Evolutionary conservation across 805 yeast genomes (phyloP).

Genomic region (Metschnikowia cerradonensis): DNA sequence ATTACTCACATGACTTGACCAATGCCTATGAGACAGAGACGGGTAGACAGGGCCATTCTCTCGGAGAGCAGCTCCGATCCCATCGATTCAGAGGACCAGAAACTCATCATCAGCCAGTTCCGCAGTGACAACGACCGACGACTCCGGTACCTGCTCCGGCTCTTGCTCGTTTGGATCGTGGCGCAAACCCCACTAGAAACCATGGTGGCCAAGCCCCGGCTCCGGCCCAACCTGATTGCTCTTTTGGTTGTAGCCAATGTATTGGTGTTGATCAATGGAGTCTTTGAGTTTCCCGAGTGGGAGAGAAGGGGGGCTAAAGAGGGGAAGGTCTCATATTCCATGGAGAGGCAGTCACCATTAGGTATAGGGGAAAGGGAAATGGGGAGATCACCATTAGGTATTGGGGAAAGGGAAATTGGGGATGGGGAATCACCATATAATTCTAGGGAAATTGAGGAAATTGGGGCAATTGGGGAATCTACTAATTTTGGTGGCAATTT

Average conservation of each 20-base stretch:
- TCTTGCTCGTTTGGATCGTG: slow-evolving; percentile 11
- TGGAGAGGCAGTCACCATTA: no score
- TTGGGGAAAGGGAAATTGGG: no score
- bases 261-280: slow-evolving; percentile 10
- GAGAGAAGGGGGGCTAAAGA: neutral
- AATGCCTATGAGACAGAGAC: slow-evolving; percentile 14
- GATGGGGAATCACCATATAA: no score
- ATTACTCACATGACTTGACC: no score
- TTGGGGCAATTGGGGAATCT: no score
- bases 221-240: slow-evolving; percentile 2
- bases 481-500: no score
- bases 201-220: slow-evolving; percentile 8
- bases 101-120: slow-evolving; percentile 17
- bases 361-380: no score
- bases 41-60: slow-evolving; percentile 21
- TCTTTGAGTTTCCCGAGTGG: slow-evolving; percentile 12
- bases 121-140: slow-evolving; percentile 13
- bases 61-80: slow-evolving; percentile 12
- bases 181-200: slow-evolving; percentile 18
- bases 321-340: no score
- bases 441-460: no score
- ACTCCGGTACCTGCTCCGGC: slow-evolving; percentile 8
- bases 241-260: slow-evolving; percentile 10
- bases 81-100: slow-evolving; percentile 24
- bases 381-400: no score